A percentile compares a stretch with the other conserved stretches of the same genome.
phyloP scores from a whole-genome alignment of 1,284 basidiomycete genomes.

The Entoloma clypeatum region DNA sequence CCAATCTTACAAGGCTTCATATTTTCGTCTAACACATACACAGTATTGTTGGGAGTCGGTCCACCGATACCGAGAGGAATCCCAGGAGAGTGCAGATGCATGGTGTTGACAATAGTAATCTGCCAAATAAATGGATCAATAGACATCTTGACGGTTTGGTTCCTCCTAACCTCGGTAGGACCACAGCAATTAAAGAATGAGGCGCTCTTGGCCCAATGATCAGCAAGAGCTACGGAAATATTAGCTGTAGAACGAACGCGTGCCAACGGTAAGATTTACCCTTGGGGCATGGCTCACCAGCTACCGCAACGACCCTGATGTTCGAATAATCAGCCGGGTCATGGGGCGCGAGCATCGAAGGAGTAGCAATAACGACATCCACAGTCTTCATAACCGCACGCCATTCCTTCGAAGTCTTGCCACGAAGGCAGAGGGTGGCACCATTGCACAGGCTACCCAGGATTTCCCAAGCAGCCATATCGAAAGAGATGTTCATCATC shows the following conservation, averaged over 20 bases:
- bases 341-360: conserved; percentile 51
- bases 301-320: conserved; percentile 54
- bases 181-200: conserved; percentile 48
- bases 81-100: conserved; percentile 44
- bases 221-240: conserved; percentile 42
- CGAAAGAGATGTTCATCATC: conserved; percentile 57
- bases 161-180: conserved; percentile 41
- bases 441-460: conserved; percentile 55
- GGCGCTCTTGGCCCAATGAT: conserved; percentile 43
- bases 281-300: conserved; percentile 58
- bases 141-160: not conserved
- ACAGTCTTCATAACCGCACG: conserved; percentile 52
- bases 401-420: conserved; percentile 56
- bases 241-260: conserved; percentile 1
- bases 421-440: conserved; percentile 51
- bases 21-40: conserved; percentile 53
- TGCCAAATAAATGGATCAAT: conserved; percentile 15
- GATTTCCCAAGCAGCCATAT: conserved; percentile 63
- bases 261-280: conserved; percentile 28
- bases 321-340: conserved; percentile 54
- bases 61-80: conserved; percentile 46
- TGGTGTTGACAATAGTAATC: conserved; percentile 61
- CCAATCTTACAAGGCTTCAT: conserved; percentile 50
- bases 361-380: conserved; percentile 52
- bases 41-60: conserved; percentile 56